Percentiles rank a stretch among this genome's conserved stretches.
phyloP scores from a whole-genome alignment of 805 yeast genomes.

The Millerozyma miso region DNA sequence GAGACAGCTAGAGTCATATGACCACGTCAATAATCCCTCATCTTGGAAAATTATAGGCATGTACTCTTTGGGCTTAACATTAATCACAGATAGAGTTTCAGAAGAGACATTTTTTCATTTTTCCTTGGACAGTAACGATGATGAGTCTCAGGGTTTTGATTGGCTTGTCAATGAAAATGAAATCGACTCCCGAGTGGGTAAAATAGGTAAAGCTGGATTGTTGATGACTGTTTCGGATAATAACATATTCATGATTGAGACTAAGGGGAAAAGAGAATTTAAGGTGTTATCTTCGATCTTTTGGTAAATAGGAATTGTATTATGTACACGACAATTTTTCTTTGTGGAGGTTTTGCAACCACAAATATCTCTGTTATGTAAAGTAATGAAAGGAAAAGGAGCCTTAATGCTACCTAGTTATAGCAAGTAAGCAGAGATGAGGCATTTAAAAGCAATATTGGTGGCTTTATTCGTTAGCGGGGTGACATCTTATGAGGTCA shows the following conservation, averaged over 20 bases:
- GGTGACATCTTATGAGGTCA: background rate
- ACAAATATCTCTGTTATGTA: background rate
- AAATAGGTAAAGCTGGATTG: slow-evolving; percentile 42
- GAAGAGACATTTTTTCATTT: slow-evolving; percentile 25
- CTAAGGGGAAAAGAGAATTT: slow-evolving; percentile 40
- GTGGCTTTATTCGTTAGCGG: background rate
- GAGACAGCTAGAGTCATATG: slow-evolving; percentile 27
- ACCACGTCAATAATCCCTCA: slow-evolving; percentile 29
- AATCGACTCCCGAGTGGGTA: slow-evolving; percentile 24
- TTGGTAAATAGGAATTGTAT: slow-evolving; percentile 4
- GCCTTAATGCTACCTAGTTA: background rate
- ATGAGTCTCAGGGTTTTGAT: slow-evolving; percentile 8
- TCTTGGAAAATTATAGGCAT: slow-evolving; percentile 41
- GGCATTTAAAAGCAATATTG: background rate
- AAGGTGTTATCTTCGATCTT: slow-evolving; percentile 22
- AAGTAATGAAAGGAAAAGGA: background rate
- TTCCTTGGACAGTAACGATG: slow-evolving; percentile 16
- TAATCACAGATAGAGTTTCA: slow-evolving; percentile 24
- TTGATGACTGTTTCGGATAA: slow-evolving; percentile 27
- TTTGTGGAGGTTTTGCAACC: background rate
- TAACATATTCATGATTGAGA: slow-evolving; percentile 39
- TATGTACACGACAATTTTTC: background rate
- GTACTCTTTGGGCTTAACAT: slow-evolving; percentile 29
- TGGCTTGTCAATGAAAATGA: slow-evolving; percentile 33
- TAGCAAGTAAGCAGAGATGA: background rate